These are phyloP conservation scores for Phytophthora colocasiae DNA, from an alignment of 352 stramenopile genomes.

Conservation along the genomic window DNA sequence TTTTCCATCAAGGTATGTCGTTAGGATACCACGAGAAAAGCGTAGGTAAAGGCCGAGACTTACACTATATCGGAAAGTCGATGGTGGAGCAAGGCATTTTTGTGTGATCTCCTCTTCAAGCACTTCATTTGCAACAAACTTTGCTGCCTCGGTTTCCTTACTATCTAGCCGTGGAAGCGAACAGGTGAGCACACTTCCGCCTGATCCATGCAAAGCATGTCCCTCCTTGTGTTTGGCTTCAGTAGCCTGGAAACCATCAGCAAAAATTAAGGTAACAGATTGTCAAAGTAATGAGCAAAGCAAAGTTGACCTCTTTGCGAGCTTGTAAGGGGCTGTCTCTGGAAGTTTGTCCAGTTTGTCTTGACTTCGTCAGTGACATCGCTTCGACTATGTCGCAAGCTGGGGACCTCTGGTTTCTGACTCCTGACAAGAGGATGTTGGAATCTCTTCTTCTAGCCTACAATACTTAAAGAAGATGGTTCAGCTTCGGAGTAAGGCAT, in stretches of 20 bases:
- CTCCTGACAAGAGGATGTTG: too few species aligned
- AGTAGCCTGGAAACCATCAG: constrained; percentile 32
- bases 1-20: neutral
- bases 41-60: constrained; percentile 2
- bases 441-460: constrained; percentile 6
- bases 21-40: neutral
- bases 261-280: neutral
- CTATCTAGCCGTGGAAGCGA: constrained; percentile 66
- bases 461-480: neutral
- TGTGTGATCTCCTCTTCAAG: constrained; percentile 41
- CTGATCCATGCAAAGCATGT: constrained; percentile 67
- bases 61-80: constrained; percentile 26
- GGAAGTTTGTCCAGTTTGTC: constrained; percentile 40
- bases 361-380: constrained; percentile 29
- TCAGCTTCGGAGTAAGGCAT: constrained; percentile 35
- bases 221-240: constrained; percentile 50
- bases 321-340: constrained; percentile 21
- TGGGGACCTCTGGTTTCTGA: constrained; percentile 10
- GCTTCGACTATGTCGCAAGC: constrained; percentile 7
- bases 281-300: neutral
- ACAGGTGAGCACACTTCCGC: constrained; percentile 65
- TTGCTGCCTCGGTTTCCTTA: constrained; percentile 59
- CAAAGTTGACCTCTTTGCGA: constrained; percentile 38
- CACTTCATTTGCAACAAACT: constrained; percentile 44
- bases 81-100: constrained; percentile 13